Evolutionary conservation across 2,329 filamentous ascomycete genomes (phyloP), one percentile per base, ranked within the genome.

Genomic region (Talaromyces sp.): DNA sequence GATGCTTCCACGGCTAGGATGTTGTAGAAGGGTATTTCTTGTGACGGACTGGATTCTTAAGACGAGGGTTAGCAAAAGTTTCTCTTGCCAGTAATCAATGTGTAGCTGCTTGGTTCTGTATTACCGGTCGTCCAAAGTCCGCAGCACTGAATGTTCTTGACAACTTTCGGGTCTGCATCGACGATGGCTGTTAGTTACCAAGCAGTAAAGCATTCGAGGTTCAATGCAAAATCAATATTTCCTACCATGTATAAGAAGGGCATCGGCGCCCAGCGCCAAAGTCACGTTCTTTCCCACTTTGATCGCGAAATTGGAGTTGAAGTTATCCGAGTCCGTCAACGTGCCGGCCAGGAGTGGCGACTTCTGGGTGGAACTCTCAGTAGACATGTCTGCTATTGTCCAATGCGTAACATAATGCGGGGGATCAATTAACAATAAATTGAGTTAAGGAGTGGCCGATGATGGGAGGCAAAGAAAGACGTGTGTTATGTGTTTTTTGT

Each of bases 1-100:
- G 81, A 79, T 31, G 89, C 73, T 66, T 91, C 87, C 44, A 89
- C 91, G 88, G 91, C 96, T 56, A 97, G 86, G 64, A 97, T 79
- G 72, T 96, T 90, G 78, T 91, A 93, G 64, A 92, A 88, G 1
- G 90, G 87, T 33, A 97, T 89, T 5, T 83, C 80, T 65, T 80
- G 79, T 33, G 81, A 85, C 34, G 78, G 77, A 63, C 83, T 82
- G 33, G 78, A 58, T 18, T 58, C 56, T 23, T 58, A 36, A 27
- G 60, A 53, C 53, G 54, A 52, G 44, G 42, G 16, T 51, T 51
- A 62, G 42, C n/a, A n/a, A 18, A 44, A 9, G 30, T 31, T 18
- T 5, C 55, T 44, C n/a, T 34, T 14, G 16, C 18, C 44, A 51
- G 27, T 16, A 10, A 16, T 53, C 16, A 53, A 53, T 31, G 27